Evolutionary conservation across 139 green algal species (phyloP), one percentile per base, ranked within the genome.

Genomic region (Chlorella vulgaris): DNA sequence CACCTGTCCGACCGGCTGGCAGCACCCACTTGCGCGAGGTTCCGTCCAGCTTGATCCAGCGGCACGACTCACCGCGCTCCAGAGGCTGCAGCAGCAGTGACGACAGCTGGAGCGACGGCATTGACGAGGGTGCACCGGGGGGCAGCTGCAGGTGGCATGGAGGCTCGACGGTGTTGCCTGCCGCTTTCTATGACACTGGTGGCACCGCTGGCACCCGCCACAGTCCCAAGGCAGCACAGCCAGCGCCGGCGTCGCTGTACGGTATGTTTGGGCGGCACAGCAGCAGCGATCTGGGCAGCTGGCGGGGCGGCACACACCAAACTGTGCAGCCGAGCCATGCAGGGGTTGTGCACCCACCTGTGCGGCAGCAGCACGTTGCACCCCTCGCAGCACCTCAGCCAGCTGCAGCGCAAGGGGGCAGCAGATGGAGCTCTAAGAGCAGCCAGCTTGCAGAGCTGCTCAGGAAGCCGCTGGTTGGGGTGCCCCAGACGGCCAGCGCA

Each of bases 111-210:
- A 28, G 26, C 53, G 50, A 53, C 26, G 58, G 40, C 53, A 55
- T 24, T 33, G 55, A 65, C 3, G 69, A 36, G 7, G 21, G 4
- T 6, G 29, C 22, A 47, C 1, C 29, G 2, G 5, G 21, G 21
- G 29, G 1, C 15, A 19, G 10, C 35, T 3, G 6, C 19, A 43
- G 31, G 4, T 33, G 70, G 6, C 50, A 4, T 4, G 6, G 22
- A 28, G n/a, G 8, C 4, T 39, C 42, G 7, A 15, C 40, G 13
- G 70, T 78, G 19, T 29, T 29, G 7, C 73, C 73, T 19, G 53
- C 36, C 0, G 73, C 73, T 7, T 79, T 79, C 33, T 79, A 79
- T n/a, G 53, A 53, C 73, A 69, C 13, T 28, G 36, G 47, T 4
- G 3, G 29, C 36, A 53, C 19, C 24, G 33, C 10, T 3, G 4